Percentiles rank a stretch among this genome's conserved stretches.
Evolutionary conservation across 129 eudicot species (phyloP).

Genomic region (Gnaphalium uliginosum): DNA sequence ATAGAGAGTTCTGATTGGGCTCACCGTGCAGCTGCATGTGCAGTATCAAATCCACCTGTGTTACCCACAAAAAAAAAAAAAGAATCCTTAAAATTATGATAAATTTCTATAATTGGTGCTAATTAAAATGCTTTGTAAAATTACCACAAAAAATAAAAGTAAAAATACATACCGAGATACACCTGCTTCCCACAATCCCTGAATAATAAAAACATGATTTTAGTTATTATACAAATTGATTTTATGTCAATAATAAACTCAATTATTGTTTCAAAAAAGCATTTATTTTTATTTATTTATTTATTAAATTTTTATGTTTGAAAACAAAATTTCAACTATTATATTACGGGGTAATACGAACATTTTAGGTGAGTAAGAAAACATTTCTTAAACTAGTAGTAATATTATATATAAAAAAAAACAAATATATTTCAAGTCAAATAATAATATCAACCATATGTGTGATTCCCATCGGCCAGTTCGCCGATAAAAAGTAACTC

Average conservation of each 20-base stretch:
- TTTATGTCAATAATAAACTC: too few species aligned
- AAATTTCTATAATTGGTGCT: constrained; percentile 6
- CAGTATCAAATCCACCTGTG: constrained; percentile 95
- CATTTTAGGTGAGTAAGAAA: neutral
- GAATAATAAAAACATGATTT: constrained; percentile 26
- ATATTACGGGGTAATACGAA: too few species aligned
- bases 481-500: constrained; percentile 96
- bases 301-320: too few species aligned
- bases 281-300: too few species aligned
- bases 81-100: neutral
- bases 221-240: neutral
- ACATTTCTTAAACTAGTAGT: neutral
- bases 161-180: constrained; percentile 66
- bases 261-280: too few species aligned
- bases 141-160: neutral
- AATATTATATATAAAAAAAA: neutral
- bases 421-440: neutral
- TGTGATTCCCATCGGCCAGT: constrained; percentile 99
- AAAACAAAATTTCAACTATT: neutral
- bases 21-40: constrained; percentile 96
- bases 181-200: constrained; percentile 99
- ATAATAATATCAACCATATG: constrained; percentile 53
- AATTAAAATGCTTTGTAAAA: neutral
- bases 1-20: constrained; percentile 25
- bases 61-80: neutral